phyloP scores from a whole-genome alignment of 495 filamentous ascomycete species.

The Lasiosphaeria ovina region DNA sequence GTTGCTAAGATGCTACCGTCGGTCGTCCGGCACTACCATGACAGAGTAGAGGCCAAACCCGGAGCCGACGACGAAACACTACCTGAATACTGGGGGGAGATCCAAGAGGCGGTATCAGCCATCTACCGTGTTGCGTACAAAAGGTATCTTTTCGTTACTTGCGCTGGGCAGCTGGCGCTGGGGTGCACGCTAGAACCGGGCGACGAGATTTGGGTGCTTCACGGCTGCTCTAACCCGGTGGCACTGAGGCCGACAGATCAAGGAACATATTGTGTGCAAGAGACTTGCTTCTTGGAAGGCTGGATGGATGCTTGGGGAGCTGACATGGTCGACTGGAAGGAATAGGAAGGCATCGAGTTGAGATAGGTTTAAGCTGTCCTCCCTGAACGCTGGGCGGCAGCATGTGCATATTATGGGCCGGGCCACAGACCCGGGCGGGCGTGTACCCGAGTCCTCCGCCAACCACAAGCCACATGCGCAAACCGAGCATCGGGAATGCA shows the following conservation, averaged over 20 bases:
- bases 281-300: neutral
- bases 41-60: neutral
- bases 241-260: neutral
- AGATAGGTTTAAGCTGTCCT: neutral
- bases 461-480: no score
- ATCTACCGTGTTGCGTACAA: neutral
- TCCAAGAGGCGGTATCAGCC: neutral
- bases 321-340: neutral
- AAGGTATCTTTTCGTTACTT: neutral
- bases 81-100: neutral
- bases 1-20: neutral
- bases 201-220: neutral
- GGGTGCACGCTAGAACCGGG: neutral
- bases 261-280: constrained; percentile 1
- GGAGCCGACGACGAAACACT: neutral
- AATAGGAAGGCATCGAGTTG: neutral
- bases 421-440: no score
- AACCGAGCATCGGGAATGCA: no score
- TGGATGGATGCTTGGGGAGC: neutral
- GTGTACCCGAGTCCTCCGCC: no score
- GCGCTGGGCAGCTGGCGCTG: neutral
- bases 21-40: neutral
- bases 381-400: no score
- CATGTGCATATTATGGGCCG: no score
- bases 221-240: neutral